These are phyloP conservation scores for Bolboschoenus planiculmis DNA, from an alignment of 176 grass and related monocot species.

Conservation along the genomic window DNA sequence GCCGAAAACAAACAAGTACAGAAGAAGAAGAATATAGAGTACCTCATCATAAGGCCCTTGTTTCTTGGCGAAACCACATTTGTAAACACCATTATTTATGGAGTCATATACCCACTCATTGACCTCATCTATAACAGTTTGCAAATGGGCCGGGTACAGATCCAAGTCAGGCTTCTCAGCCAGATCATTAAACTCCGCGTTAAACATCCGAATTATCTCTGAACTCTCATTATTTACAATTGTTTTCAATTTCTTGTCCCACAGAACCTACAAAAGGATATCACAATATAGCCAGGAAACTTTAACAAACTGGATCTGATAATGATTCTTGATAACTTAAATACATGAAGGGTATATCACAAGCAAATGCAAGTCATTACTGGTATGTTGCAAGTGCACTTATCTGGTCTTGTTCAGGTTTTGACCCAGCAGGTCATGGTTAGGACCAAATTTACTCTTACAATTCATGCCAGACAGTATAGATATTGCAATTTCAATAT, in stretches of 20 bases:
- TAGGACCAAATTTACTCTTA: not conserved
- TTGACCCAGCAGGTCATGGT: not conserved
- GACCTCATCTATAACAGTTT: conserved; percentile 41
- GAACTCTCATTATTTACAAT: conserved; percentile 96
- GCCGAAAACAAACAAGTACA: not conserved
- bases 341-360: not conserved
- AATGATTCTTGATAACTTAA: not conserved
- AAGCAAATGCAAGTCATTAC: not conserved
- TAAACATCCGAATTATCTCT: conserved; percentile 94
- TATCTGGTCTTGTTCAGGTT: not conserved
- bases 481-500: not conserved
- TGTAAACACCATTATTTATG: conserved; percentile 95
- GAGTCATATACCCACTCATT: conserved; percentile 57
- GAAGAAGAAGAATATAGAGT: not conserved
- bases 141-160: conserved; percentile 56
- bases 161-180: conserved; percentile 59
- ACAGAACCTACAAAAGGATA: conserved; percentile 50
- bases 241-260: conserved; percentile 86
- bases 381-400: not conserved
- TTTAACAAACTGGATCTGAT: not conserved
- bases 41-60: conserved; percentile 88
- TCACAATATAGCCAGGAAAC: not conserved
- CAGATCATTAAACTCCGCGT: conserved; percentile 67
- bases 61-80: conserved; percentile 91
- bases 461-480: not conserved